Conservation (phyloP, 345 rosid genomes). For the Clausena lansium region DNA sequence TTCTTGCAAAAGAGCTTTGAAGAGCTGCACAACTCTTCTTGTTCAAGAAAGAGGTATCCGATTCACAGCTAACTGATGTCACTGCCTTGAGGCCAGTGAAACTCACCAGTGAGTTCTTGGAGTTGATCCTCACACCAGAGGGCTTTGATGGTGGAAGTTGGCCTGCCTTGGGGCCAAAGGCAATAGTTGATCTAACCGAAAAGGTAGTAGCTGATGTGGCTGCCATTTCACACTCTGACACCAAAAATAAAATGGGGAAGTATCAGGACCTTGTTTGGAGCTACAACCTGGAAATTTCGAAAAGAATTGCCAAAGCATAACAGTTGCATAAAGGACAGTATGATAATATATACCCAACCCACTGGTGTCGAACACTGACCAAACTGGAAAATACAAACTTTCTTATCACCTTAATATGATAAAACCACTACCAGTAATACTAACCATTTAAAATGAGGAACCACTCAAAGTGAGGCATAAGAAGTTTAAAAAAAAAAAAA, state of each 20-base stretch:
- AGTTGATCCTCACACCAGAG: constrained; percentile 32
- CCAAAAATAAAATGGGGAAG: not conserved
- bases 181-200: constrained; percentile 51
- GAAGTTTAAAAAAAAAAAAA: not conserved
- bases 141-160: constrained; percentile 43
- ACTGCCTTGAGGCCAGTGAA: constrained; percentile 66
- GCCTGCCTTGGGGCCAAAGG: constrained; percentile 43
- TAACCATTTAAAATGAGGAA: not conserved
- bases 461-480: not conserved
- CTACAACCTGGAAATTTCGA: not conserved
- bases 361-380: not conserved
- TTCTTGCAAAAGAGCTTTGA: constrained; percentile 35
- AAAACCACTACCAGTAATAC: not conserved
- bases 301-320: not conserved
- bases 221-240: constrained; percentile 49
- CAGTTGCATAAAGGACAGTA: not conserved
- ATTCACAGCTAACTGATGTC: constrained; percentile 42
- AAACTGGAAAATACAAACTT: no score
- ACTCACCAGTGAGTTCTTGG: constrained; percentile 38
- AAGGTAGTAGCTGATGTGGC: constrained; percentile 62
- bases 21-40: constrained; percentile 49
- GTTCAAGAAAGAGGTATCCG: constrained; percentile 57
- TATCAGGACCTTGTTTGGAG: not conserved
- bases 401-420: not conserved
- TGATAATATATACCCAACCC: not conserved